These are phyloP conservation scores for Mallotus repandus DNA, from an alignment of 441 rosid genomes.

Conservation along the genomic window DNA sequence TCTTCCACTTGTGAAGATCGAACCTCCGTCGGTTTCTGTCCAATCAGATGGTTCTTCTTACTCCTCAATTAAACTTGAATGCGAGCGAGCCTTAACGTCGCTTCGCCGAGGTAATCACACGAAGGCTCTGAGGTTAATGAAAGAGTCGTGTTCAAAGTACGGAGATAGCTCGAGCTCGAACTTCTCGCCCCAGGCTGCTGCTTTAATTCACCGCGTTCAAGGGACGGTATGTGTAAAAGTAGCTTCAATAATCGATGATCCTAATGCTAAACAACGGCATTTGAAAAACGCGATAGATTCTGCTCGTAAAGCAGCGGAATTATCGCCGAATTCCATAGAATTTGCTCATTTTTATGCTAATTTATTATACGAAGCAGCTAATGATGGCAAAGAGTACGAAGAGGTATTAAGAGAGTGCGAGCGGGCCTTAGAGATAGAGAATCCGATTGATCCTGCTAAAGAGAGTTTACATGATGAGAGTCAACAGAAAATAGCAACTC, in stretches of 20 bases:
- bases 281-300: slow-evolving; percentile 70
- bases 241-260: slow-evolving; percentile 79
- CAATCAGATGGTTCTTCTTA: slow-evolving; percentile 36
- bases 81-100: slow-evolving; percentile 78
- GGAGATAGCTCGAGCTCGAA: slow-evolving; percentile 30
- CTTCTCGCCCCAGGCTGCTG: slow-evolving; percentile 46
- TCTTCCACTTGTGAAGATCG: slow-evolving; percentile 28
- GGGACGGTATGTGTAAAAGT: slow-evolving; percentile 75
- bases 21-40: slow-evolving; percentile 25
- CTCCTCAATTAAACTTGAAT: slow-evolving; percentile 64
- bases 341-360: slow-evolving; percentile 82
- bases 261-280: slow-evolving; percentile 59
- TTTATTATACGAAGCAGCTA: slow-evolving; percentile 76
- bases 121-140: slow-evolving; percentile 82
- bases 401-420: slow-evolving; percentile 84
- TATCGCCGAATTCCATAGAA: slow-evolving; percentile 77
- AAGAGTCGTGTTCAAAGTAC: slow-evolving; percentile 57
- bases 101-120: slow-evolving; percentile 80
- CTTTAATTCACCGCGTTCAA: slow-evolving; percentile 74
- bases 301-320: slow-evolving; percentile 63
- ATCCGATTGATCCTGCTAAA: slow-evolving; percentile 85
- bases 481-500: slow-evolving; percentile 64
- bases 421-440: slow-evolving; percentile 65
- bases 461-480: slow-evolving; percentile 86
- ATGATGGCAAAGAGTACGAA: slow-evolving; percentile 71